Evolutionary conservation across 495 filamentous ascomycete genomes (phyloP).

Genomic region (Talaromyces borbonicus): DNA sequence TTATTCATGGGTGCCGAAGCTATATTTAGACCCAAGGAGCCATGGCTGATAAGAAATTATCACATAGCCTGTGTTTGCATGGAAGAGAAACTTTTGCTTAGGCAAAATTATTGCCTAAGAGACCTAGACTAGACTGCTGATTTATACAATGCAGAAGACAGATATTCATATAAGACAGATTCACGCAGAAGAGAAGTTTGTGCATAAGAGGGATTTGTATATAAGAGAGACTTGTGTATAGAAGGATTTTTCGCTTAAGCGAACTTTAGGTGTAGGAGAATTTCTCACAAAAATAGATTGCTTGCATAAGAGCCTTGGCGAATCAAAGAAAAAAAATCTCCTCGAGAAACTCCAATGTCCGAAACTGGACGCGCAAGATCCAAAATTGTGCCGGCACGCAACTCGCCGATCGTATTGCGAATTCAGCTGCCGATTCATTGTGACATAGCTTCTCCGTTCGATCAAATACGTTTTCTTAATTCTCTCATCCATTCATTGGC

Average conservation of each 20-base stretch:
- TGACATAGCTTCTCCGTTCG: no score
- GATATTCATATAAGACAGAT: constrained; percentile 3
- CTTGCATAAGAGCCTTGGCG: neutral
- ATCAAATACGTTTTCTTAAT: no score
- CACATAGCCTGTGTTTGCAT: neutral
- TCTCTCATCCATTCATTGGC: no score
- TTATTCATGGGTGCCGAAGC: constrained; percentile 2
- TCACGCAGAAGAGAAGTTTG: neutral
- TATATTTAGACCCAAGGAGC: constrained; percentile 1
- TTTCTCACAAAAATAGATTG: neutral
- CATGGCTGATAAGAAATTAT: neutral
- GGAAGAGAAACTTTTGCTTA: neutral
- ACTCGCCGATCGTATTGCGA: neutral
- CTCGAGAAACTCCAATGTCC: neutral
- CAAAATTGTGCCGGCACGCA: neutral
- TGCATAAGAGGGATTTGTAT: neutral
- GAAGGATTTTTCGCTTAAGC: neutral
- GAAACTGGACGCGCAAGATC: neutral
- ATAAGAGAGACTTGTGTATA: neutral
- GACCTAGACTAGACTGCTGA: constrained; percentile 1
- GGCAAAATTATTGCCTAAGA: neutral
- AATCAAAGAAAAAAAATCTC: neutral
- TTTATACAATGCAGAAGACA: neutral
- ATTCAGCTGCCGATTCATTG: neutral
- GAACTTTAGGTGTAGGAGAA: neutral